Base-by-base conservation (phyloP, 1,139 yeast genomes). In the Maudiozyma humilis region DNA sequence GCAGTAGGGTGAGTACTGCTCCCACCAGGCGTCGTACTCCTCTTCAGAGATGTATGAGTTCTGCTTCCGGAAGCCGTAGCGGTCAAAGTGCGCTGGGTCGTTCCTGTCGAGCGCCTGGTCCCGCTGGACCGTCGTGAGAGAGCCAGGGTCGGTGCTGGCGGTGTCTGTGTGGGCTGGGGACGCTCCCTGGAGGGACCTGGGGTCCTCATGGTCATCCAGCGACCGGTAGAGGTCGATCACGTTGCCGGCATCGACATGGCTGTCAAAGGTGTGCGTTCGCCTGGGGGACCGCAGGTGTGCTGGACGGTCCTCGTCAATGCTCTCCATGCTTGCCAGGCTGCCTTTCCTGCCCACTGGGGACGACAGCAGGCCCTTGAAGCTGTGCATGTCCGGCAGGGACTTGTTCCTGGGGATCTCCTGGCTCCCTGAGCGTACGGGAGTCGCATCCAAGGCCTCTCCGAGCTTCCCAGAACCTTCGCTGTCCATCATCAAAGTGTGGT, bases 11-110 rank as follows among this genome's bases (percentile, higher is more conserved):
- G 80, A 69, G 62, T 89, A 87, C 6, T 68, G 72, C 2, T 54
- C 50, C 75, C 85, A 82, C 96, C 96, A 88, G 14, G 56, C 59
- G 60, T 88, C 78, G 59, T 85, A 86, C 35, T 76, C 76, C n/a
- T 66, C 66, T 39, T 65, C 69, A 4, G 82, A 55, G 14, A 80
- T 68, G 49, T 66, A 76, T 36, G 68, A 65, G 14, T 78, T 73
- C 25, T 71, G 72, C 59, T 86, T 88, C 52, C 77, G 79, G 66
- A 89, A 89, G 1, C 97, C 97, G 58, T 89, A 89, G 40, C 89
- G 66, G 61, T 89, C 97, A 44, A 78, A 70, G 32, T 71, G 53
- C 13, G 51, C 41, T 2, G 55, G 46, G 32, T 43, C 41, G 33
- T 38, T 39, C 18, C 41, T 43, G 5, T 36, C 23, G 4, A 40